Base-by-base conservation (phyloP, 495 filamentous ascomycete genomes). In the Pyrenula aspistea region DNA sequence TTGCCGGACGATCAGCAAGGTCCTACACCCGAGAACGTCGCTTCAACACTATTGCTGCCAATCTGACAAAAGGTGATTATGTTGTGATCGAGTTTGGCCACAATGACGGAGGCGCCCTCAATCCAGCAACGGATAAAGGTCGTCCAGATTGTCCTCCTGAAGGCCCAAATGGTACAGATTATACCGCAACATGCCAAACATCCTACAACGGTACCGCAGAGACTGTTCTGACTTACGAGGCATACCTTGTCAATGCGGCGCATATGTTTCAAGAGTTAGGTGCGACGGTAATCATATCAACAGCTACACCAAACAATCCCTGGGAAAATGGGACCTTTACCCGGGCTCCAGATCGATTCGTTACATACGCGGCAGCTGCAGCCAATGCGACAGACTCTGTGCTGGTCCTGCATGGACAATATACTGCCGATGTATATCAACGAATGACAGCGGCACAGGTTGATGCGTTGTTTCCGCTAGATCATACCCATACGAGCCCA, bases 51-150 rank as follows among this genome's bases (percentile, higher is more conserved):
- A 74, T 85, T 59, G 75, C 77, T 60, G 58, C 63, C 50, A 56
- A 68, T 19, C 67, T 83, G n/a, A 56, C 72, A 42, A 20, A 69
- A 8, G 77, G 76, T 49, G 82, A 85, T 65, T 79, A 72, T 63
- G 79, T 83, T 48, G 68, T 83, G 49, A 82, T 83, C 61, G 79
- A 81, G 60, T 83, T 85, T 57, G 82, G 82, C 1, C 82, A 85
- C 71, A 85, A 85, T 64, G 82, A 84, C 60, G 82, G 82, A 53
- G 80, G 81, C 10, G 79, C 77, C 2, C 73, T 84, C 2, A 68
- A 70, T 4, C 62, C 63, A 2, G 31, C 31, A 4, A 69, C 58
- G 12, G 82, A 85, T 65, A 83, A 85, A 65, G 80, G 79, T 19
- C 78, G 81, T 51, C 77, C 73, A 51, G 79, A 78, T 60, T 84